Percentiles rank a stretch among this genome's conserved stretches.
These are phyloP conservation scores for Gelatoporia subvermispora DNA, from an alignment of 768 basidiomycete genomes.

Conservation along the genomic window DNA sequence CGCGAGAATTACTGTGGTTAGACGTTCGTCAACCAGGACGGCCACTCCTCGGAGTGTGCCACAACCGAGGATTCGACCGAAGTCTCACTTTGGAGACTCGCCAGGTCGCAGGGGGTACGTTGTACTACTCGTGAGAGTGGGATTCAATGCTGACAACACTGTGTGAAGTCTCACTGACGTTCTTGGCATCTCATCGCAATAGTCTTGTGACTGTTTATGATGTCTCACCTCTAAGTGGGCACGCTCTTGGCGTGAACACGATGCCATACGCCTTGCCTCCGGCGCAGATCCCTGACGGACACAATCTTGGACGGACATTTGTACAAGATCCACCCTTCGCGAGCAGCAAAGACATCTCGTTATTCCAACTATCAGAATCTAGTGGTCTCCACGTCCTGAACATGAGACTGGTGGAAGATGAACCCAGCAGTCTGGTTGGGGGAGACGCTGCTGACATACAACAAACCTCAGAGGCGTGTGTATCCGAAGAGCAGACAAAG, in stretches of 20 bases:
- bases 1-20: slow-evolving; percentile 62
- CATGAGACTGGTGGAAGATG: slow-evolving; percentile 18
- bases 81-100: slow-evolving; percentile 33
- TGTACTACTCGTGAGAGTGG: background rate
- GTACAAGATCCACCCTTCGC: slow-evolving; percentile 23
- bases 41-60: slow-evolving; percentile 58
- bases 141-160: background rate
- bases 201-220: slow-evolving; percentile 61
- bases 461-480: slow-evolving; percentile 38
- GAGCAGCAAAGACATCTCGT: slow-evolving; percentile 22
- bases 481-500: slow-evolving; percentile 26
- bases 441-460: no score
- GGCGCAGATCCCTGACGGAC: slow-evolving; percentile 18
- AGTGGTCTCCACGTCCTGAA: slow-evolving; percentile 44
- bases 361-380: slow-evolving; percentile 44
- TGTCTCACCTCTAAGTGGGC: slow-evolving; percentile 38
- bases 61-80: slow-evolving; percentile 56
- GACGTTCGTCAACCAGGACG: slow-evolving; percentile 54
- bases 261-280: slow-evolving; percentile 42
- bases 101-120: no score
- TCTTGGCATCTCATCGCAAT: slow-evolving; percentile 59
- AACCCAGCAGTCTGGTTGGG: no score
- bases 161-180: slow-evolving; percentile 41
- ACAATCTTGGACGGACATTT: slow-evolving; percentile 29
- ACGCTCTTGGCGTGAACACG: slow-evolving; percentile 39